phyloP scores from a whole-genome alignment of 106 monocot species.

The Amphibolis antarctica region DNA sequence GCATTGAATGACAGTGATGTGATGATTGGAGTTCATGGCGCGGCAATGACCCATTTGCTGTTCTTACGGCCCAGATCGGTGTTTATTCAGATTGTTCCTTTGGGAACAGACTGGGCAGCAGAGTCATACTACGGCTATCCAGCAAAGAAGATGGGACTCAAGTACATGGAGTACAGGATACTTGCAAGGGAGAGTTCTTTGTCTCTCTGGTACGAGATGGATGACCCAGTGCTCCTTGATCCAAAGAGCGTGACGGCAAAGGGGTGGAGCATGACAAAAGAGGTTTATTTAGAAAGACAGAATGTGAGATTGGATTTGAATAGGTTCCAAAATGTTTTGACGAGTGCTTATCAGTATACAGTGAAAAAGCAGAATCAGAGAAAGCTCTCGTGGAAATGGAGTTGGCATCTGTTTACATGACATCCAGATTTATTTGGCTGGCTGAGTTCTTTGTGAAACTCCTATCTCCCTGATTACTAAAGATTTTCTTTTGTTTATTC shows the following conservation, averaged over 20 bases:
- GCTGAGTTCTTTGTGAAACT: background rate
- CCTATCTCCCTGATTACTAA: background rate
- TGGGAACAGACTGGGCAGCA: constrained; percentile 44
- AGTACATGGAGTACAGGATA: constrained; percentile 45
- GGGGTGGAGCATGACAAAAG: constrained; percentile 57
- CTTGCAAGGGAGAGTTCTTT: constrained; percentile 49
- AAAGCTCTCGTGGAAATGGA: background rate
- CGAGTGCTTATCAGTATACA: constrained; percentile 18
- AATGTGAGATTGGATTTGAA: constrained; percentile 46
- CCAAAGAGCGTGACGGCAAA: constrained; percentile 40
- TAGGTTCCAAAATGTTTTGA: constrained; percentile 20
- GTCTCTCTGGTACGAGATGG: constrained; percentile 22
- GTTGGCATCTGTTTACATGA: background rate
- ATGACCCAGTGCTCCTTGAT: constrained; percentile 35
- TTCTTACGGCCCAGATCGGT: constrained; percentile 51
- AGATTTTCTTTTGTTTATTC: too few relatives aligned
- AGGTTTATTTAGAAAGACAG: constrained; percentile 56
- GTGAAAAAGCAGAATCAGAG: background rate
- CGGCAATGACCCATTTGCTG: constrained; percentile 42
- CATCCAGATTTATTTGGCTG: too few relatives aligned
- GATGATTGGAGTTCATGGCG: constrained; percentile 27
- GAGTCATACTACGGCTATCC: constrained; percentile 47
- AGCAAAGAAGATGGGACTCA: constrained; percentile 39
- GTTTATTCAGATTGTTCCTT: constrained; percentile 51
- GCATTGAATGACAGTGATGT: constrained; percentile 34